Evolutionary conservation across 257 asterid genomes (phyloP), one percentile per base, ranked within the genome.

Genomic region (Apocynum venetum): DNA sequence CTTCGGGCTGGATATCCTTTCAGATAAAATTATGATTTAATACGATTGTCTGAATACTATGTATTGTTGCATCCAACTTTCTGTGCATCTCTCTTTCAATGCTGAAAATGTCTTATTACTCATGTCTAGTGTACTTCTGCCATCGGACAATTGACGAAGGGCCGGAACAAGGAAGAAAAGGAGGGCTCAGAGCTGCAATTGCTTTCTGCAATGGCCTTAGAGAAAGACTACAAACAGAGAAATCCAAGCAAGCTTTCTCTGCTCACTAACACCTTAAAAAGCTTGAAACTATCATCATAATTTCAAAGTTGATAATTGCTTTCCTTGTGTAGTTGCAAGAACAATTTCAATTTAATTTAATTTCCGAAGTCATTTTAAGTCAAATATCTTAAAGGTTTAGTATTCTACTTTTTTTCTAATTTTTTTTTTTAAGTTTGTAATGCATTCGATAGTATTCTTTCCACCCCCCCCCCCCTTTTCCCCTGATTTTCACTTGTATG

Each of bases 151-250:
- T 83, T 90, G 84, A 78, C 93, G 1, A 92, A 89, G 84, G 97
- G 96, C 70, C 93, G 98, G 77, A 92, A 86, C 87, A 90, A 88
- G 89, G 98, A 94, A 64, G 98, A 94, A 65, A 92, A 91, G 80
- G 98, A 94, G 43, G 83, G 83, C 83, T 83, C 83, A 31, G 97
- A 92, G 80, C 88, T 94, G 82, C 95, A 87, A 67, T 86, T 91
- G 72, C 92, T 94, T 71, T 87, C 97, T 7, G 93, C 89, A 15
- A 65, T 51, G 80, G 96, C 97, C 52, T 76, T 94, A 86, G 96
- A 90, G 83, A 89, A 89, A 84, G 88, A 75, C 77, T 94, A 92
- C 76, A 92, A 88, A 81, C 85, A 87, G 78, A 89, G 85, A 84
- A 89, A 96, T 56, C 88, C 94, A 46, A 77, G 80, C 87, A 91